phyloP scores from a whole-genome alignment of 371 early-diverging fungal species.

The Mortierella sp. region DNA sequence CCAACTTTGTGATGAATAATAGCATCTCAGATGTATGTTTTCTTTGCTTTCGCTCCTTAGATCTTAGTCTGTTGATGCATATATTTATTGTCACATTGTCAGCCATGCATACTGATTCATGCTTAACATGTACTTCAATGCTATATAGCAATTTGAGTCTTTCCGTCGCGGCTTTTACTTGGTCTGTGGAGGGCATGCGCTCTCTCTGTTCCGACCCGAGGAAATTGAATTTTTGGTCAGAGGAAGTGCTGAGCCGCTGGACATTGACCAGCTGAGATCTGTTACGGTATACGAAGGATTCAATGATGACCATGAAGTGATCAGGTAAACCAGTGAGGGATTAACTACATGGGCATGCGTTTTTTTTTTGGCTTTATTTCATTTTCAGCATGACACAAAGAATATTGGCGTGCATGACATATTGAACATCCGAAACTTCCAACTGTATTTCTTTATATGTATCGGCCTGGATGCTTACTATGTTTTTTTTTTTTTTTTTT shows the following conservation, averaged over 20 bases:
- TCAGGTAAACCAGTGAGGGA: slow-evolving; percentile 47
- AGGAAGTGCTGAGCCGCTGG: slow-evolving; percentile 89
- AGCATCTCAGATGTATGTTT: slow-evolving; percentile 46
- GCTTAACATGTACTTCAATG: neutral
- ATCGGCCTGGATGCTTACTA: neutral
- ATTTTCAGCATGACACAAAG: slow-evolving; percentile 2
- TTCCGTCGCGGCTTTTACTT: slow-evolving; percentile 94
- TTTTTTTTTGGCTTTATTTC: no score
- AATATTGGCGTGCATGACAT: slow-evolving; percentile 4
- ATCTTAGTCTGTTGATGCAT: neutral
- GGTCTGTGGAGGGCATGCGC: slow-evolving; percentile 92
- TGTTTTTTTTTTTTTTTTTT: slow-evolving; percentile 19
- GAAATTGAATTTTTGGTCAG: slow-evolving; percentile 97
- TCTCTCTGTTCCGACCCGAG: slow-evolving; percentile 92
- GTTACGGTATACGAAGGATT: slow-evolving; percentile 90
- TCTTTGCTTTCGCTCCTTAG: neutral
- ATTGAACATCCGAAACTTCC: slow-evolving; percentile 6
- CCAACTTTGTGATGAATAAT: slow-evolving; percentile 82
- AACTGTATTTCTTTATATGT: neutral
- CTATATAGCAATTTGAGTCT: slow-evolving; percentile 87
- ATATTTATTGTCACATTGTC: neutral
- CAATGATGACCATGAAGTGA: slow-evolving; percentile 68
- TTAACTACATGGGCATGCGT: neutral
- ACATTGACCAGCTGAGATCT: slow-evolving; percentile 80
- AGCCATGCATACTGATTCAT: neutral